These are phyloP conservation scores for Hypoxylon sp. DNA, from an alignment of 2,329 filamentous ascomycete genomes.

Conservation along the genomic window DNA sequence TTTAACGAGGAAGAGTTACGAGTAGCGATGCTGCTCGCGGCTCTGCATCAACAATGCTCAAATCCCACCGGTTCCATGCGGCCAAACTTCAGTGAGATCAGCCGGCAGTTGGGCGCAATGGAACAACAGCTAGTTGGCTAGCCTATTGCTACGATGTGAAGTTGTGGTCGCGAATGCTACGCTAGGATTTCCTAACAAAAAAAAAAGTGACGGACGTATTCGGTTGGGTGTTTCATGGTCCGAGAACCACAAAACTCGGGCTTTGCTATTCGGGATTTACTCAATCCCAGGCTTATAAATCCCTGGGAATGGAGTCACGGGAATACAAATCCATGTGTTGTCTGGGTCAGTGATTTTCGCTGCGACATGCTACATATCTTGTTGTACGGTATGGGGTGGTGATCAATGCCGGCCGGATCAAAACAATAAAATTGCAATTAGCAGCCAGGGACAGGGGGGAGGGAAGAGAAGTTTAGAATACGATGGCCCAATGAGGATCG, in stretches of 20 bases:
- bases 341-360: slow-evolving; percentile 25
- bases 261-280: slow-evolving; percentile 35
- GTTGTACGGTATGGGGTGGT: slow-evolving; percentile 38
- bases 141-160: slow-evolving; percentile 22
- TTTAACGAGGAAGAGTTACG: slow-evolving; percentile 33
- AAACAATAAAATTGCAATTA: slow-evolving; percentile 27
- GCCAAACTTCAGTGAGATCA: slow-evolving; percentile 55
- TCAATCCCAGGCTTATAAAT: slow-evolving; percentile 18
- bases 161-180: slow-evolving; percentile 36
- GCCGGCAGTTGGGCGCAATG: slow-evolving; percentile 42
- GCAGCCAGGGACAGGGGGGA: slow-evolving; percentile 15
- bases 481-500: slow-evolving; percentile 23
- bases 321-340: slow-evolving; percentile 31
- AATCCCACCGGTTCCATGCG: slow-evolving; percentile 48
- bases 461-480: slow-evolving; percentile 5
- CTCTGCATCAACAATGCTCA: slow-evolving; percentile 53
- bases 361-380: slow-evolving; percentile 19
- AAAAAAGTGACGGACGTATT: slow-evolving; percentile 21
- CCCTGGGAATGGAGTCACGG: slow-evolving; percentile 19
- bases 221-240: slow-evolving; percentile 19
- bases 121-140: slow-evolving; percentile 25
- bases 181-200: slow-evolving; percentile 9
- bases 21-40: slow-evolving; percentile 47
- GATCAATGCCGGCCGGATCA: slow-evolving; percentile 15
- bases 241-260: slow-evolving; percentile 30